Percentiles rank a stretch among this genome's conserved stretches.
These are phyloP conservation scores for Phytopythium oedochilum DNA, from an alignment of 352 stramenopile species.

Conservation along the genomic window DNA sequence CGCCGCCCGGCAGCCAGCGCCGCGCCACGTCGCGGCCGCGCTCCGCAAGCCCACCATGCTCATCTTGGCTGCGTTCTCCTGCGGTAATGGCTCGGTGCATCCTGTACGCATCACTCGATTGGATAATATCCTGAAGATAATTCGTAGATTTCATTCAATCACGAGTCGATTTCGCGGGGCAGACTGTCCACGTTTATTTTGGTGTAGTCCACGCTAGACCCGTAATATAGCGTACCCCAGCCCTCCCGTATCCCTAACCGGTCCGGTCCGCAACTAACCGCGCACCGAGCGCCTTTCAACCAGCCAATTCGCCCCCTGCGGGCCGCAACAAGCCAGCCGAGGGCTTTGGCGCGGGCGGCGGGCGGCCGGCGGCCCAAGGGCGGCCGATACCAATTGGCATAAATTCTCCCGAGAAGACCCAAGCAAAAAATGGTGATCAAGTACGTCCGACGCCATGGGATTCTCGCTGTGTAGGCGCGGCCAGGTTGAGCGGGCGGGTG, in stretches of 20 bases:
- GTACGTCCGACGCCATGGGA: slow-evolving; percentile 41
- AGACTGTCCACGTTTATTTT: not conserved
- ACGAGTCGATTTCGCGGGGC: too few species aligned
- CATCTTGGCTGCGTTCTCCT: not conserved
- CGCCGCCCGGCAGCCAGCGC: not conserved
- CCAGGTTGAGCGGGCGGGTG: not conserved
- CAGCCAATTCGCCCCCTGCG: slow-evolving; percentile 59
- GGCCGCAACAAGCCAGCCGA: slow-evolving; percentile 3
- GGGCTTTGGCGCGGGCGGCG: slow-evolving; percentile 13
- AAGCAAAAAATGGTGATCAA: slow-evolving; percentile 91
- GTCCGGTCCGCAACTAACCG: slow-evolving; percentile 4
- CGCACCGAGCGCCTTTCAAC: slow-evolving; percentile 62
- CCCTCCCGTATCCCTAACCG: not conserved
- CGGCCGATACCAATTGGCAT: slow-evolving; percentile 70
- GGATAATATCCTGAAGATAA: not conserved
- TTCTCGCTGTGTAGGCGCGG: slow-evolving; percentile 1
- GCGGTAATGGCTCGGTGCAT: too few species aligned
- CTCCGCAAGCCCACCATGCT: not conserved
- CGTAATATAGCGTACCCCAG: not conserved
- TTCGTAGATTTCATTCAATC: not conserved
- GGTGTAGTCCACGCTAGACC: not conserved
- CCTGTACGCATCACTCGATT: too few species aligned
- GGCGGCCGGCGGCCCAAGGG: slow-evolving; percentile 9
- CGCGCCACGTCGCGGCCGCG: too few species aligned
- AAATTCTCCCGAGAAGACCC: slow-evolving; percentile 87